Conservation (phyloP, 768 basidiomycete genomes). For the Tulasnella calospora region DNA sequence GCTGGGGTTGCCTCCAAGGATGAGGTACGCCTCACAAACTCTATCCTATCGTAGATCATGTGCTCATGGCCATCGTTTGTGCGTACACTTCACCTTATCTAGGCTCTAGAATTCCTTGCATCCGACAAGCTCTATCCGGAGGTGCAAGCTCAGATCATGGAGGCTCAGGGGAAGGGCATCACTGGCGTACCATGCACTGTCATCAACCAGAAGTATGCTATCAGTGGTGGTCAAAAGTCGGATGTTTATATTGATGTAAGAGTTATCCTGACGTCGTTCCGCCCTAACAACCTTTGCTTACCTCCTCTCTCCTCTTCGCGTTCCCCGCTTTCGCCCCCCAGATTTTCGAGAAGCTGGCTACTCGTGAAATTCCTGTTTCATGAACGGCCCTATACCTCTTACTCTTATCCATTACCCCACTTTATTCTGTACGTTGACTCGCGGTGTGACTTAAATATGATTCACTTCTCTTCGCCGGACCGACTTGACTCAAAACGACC, state of each 20-base stretch:
- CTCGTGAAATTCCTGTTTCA: not conserved
- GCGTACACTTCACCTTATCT: conserved; percentile 10
- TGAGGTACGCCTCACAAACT: conserved; percentile 43
- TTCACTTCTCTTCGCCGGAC: not conserved
- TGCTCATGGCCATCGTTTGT: not conserved
- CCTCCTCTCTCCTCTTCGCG: not conserved
- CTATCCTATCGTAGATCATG: not conserved
- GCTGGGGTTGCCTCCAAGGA: conserved; percentile 53
- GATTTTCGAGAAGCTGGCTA: not conserved
- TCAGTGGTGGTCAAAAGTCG: conserved; percentile 66
- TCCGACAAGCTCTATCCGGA: conserved; percentile 62
- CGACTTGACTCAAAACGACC: not conserved
- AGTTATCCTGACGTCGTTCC: not conserved
- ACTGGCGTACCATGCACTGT: conserved; percentile 76
- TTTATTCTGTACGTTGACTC: not conserved
- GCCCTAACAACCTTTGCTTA: not conserved
- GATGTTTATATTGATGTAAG: conserved; percentile 48
- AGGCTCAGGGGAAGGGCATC: conserved; percentile 61
- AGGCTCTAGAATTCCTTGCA: conserved; percentile 62
- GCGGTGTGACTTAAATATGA: not conserved
- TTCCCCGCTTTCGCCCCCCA: not conserved
- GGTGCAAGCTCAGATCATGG: conserved; percentile 56
- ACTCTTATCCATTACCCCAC: not conserved
- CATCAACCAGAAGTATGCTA: conserved; percentile 72
- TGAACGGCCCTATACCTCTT: not conserved